Evolutionary conservation across 345 rosid species (phyloP).

Genomic region (Mercurialis annua): DNA sequence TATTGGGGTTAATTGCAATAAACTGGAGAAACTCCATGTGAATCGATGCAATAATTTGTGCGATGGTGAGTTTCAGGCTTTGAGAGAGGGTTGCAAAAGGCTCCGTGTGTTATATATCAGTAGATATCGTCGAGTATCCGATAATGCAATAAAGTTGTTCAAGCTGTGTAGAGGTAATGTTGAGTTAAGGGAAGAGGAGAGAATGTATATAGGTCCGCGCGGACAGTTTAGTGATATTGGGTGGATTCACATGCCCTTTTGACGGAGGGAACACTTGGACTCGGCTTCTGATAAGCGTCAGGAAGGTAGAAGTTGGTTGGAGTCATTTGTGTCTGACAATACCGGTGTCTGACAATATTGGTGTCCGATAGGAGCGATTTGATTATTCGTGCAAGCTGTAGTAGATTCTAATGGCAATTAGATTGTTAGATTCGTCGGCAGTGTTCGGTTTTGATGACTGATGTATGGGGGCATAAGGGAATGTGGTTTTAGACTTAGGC

Average conservation of each 20-base stretch:
- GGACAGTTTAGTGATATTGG: constrained; percentile 30
- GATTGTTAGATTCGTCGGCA: too few relatives aligned
- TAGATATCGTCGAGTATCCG: constrained; percentile 25
- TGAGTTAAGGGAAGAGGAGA: constrained; percentile 43
- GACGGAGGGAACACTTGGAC: too few relatives aligned
- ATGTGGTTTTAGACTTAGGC: too few relatives aligned
- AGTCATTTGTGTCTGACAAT: too few relatives aligned
- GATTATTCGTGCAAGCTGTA: too few relatives aligned
- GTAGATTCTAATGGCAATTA: too few relatives aligned
- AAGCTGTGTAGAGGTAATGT: constrained; percentile 43
- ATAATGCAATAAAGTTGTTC: constrained; percentile 49
- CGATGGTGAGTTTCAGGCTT: constrained; percentile 51
- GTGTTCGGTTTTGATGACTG: too few relatives aligned
- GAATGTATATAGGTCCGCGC: constrained; percentile 51
- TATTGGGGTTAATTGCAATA: constrained; percentile 47
- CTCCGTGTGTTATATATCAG: constrained; percentile 50
- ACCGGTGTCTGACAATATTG: too few relatives aligned
- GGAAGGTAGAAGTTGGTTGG: too few relatives aligned
- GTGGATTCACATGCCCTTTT: background rate
- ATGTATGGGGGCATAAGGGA: too few relatives aligned
- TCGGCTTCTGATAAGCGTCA: too few relatives aligned
- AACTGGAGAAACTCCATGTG: constrained; percentile 62
- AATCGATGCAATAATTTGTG: constrained; percentile 62
- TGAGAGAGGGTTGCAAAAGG: constrained; percentile 58
- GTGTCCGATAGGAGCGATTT: too few relatives aligned